Evolutionary conservation across 257 asterid genomes (phyloP).

Genomic region (Perilla frutescens): DNA sequence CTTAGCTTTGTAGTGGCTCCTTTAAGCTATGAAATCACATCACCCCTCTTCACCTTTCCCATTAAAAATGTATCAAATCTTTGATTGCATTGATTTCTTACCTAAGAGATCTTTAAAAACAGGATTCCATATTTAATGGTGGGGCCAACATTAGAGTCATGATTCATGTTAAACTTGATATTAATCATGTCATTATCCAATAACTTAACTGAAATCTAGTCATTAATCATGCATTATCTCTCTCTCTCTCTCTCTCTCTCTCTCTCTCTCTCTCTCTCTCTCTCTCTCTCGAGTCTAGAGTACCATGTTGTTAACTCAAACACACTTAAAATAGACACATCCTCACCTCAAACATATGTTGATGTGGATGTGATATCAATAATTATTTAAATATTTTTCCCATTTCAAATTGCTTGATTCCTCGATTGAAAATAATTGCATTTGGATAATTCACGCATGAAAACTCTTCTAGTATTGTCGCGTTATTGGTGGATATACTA

Average conservation of each 20-base stretch:
- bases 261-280: neutral
- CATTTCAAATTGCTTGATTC: too few species aligned
- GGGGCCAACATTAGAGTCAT: slow-evolving; percentile 42
- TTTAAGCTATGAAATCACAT: slow-evolving; percentile 42
- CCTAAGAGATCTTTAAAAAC: slow-evolving; percentile 43
- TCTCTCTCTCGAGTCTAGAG: neutral
- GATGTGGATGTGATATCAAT: neutral
- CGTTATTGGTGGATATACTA: too few species aligned
- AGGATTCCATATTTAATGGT: slow-evolving; percentile 31
- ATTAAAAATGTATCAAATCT: slow-evolving; percentile 29
- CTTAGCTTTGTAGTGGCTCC: slow-evolving; percentile 3
- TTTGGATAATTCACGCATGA: too few species aligned
- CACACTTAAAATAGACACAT: slow-evolving; percentile 16
- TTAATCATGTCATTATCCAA: slow-evolving; percentile 48
- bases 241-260: neutral
- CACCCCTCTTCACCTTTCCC: slow-evolving; percentile 30
- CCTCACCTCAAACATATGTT: neutral
- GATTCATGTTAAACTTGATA: slow-evolving; percentile 41
- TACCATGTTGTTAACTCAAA: neutral
- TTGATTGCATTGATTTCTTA: slow-evolving; percentile 44
- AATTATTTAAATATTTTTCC: too few species aligned
- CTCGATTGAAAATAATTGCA: too few species aligned
- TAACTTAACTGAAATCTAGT: slow-evolving; percentile 45
- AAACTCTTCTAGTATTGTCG: too few species aligned
- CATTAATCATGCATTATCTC: slow-evolving; percentile 35